A percentile compares a stretch with the other conserved stretches of the same genome.
These are phyloP conservation scores for Trichoderma cornu-damae DNA, from an alignment of 2,329 filamentous ascomycete genomes.

Conservation along the genomic window DNA sequence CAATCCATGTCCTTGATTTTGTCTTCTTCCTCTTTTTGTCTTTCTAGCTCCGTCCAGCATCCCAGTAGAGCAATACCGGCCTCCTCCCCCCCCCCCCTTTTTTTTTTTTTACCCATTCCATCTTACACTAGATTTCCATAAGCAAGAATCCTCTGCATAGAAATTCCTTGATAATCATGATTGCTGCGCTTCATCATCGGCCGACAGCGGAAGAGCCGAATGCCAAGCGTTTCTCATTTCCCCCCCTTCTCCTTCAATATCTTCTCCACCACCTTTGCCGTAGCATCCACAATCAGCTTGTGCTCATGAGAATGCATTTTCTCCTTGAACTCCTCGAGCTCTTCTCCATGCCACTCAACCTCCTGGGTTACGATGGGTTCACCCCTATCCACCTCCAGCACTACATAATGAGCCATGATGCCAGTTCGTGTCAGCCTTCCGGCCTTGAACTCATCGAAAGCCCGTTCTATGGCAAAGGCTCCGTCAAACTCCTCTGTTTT, in stretches of 20 bases:
- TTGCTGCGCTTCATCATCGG: no score
- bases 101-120: no score
- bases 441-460: slow-evolving; percentile 64
- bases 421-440: slow-evolving; percentile 67
- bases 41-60: no score
- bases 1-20: no score
- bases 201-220: no score
- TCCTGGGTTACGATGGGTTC: slow-evolving; percentile 50
- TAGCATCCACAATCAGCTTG: slow-evolving; percentile 71
- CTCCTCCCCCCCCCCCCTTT: no score
- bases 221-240: no score
- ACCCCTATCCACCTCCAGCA: slow-evolving; percentile 35
- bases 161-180: no score
- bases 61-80: no score
- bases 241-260: slow-evolving; percentile 27
- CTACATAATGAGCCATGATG: slow-evolving; percentile 86
- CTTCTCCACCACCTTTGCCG: slow-evolving; percentile 43
- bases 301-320: slow-evolving; percentile 76
- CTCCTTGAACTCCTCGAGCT: slow-evolving; percentile 60
- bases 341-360: slow-evolving; percentile 61
- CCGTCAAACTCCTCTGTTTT: slow-evolving; percentile 68
- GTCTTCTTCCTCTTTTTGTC: no score
- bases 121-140: no score
- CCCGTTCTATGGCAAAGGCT: slow-evolving; percentile 69
- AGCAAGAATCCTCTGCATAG: no score